These are phyloP conservation scores for Mortierella antarctica DNA, from an alignment of 192 early-diverging fungal genomes.

Conservation along the genomic window DNA sequence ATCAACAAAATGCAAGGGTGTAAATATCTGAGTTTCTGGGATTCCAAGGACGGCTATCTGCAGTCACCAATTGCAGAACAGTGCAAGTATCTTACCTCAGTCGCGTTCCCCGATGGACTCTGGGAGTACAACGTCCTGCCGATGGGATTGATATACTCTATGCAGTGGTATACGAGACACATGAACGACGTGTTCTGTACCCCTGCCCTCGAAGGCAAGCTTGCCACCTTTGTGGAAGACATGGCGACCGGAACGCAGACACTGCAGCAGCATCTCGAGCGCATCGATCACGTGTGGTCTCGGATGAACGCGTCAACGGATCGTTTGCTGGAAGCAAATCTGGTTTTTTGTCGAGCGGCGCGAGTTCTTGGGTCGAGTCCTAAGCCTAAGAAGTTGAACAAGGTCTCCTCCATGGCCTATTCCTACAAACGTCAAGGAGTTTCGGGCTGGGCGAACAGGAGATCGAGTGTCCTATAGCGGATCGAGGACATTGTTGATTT, in stretches of 20 bases:
- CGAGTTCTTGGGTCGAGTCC: conserved; percentile 1
- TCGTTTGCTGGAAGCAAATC: conserved; percentile 16
- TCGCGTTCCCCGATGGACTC: conserved; percentile 5
- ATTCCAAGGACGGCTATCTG: conserved; percentile 15
- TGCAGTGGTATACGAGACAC: conserved; percentile 19
- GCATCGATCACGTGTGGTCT: not conserved
- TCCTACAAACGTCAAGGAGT: not conserved
- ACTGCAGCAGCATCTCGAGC: not conserved
- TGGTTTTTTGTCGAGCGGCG: conserved; percentile 6
- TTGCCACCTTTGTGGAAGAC: not conserved
- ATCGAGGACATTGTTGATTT: too few relatives aligned
- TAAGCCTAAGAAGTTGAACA: not conserved
- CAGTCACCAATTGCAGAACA: conserved; percentile 9
- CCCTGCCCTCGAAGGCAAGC: not conserved
- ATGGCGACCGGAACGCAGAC: not conserved
- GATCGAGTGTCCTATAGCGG: too few relatives aligned
- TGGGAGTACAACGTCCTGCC: conserved; percentile 13
- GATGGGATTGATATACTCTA: conserved; percentile 5
- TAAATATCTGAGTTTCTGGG: conserved; percentile 2
- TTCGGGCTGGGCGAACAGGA: not conserved
- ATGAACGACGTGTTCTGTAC: conserved; percentile 3
- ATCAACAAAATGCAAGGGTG: conserved; percentile 5
- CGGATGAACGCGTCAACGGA: conserved; percentile 8
- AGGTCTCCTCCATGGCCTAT: not conserved
- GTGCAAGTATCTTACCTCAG: conserved; percentile 5